phyloP scores from a whole-genome alignment of 305 asterid species.

The Fraxinus xanthoxyloides region DNA sequence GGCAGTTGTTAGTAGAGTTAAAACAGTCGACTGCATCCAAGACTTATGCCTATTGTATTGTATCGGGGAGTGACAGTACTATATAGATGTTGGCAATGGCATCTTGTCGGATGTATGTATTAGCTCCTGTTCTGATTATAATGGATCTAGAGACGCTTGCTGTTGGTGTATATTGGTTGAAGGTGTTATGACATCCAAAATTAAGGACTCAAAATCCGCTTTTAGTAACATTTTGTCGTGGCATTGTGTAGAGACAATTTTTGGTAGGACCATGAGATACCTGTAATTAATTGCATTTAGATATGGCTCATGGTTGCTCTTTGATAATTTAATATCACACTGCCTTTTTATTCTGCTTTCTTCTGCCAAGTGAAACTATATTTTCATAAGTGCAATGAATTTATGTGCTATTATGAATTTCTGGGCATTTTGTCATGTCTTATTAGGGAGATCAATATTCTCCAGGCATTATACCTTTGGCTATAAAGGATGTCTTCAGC shows the following conservation, averaged over 20 bases:
- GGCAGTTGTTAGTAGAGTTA: slow-evolving; percentile 16
- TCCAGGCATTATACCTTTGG: slow-evolving; percentile 97
- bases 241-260: not conserved
- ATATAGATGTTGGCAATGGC: not conserved
- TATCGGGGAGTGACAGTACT: not conserved
- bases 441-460: slow-evolving; percentile 86
- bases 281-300: not conserved
- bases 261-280: slow-evolving; percentile 17
- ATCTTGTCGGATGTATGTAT: slow-evolving; percentile 3
- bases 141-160: not conserved
- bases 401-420: slow-evolving; percentile 21
- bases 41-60: not conserved
- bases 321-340: slow-evolving; percentile 9
- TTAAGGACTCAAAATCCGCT: not conserved
- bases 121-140: not conserved
- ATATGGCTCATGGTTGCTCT: slow-evolving; percentile 5
- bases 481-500: slow-evolving; percentile 98
- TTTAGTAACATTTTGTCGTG: not conserved
- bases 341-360: slow-evolving; percentile 15
- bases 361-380: slow-evolving; percentile 12
- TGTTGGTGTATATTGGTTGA: not conserved
- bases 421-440: slow-evolving; percentile 21
- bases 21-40: not conserved
- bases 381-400: not conserved
- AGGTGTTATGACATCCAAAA: slow-evolving; percentile 16